A percentile compares a stretch with the other conserved stretches of the same genome.
phyloP scores from a whole-genome alignment of 495 filamentous ascomycete genomes.

The Lindgomyces ingoldianus region DNA sequence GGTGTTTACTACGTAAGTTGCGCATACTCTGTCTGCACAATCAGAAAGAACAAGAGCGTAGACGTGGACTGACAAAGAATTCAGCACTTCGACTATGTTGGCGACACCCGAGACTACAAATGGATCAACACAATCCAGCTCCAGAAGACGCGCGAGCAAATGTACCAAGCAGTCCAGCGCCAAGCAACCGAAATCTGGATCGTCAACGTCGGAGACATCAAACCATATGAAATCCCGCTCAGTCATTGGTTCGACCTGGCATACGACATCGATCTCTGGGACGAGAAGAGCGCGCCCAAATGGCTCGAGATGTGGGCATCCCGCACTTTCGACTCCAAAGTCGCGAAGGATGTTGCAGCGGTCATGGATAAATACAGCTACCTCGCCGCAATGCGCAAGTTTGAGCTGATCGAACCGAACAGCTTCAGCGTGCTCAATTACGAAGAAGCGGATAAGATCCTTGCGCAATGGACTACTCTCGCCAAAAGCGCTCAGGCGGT shows the following conservation, averaged over 20 bases:
- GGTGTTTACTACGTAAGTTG: conserved; percentile 65
- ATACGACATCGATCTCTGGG: conserved; percentile 60
- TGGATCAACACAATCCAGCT: conserved; percentile 74
- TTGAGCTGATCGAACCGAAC: conserved; percentile 64
- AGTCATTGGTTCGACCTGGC: conserved; percentile 67
- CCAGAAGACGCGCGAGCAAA: conserved; percentile 65
- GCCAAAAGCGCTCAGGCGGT: conserved; percentile 55
- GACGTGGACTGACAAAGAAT: not conserved
- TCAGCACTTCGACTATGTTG: conserved; percentile 70
- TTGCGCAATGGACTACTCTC: conserved; percentile 65
- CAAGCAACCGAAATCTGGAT: conserved; percentile 71
- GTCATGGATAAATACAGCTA: conserved; percentile 64
- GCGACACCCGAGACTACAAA: conserved; percentile 64
- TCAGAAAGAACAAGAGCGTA: too few species aligned
- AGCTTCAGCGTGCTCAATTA: conserved; percentile 70
- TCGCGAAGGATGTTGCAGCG: conserved; percentile 54
- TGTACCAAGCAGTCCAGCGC: conserved; percentile 62
- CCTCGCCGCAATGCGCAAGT: conserved; percentile 66
- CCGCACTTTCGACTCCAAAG: conserved; percentile 58
- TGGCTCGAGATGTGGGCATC: conserved; percentile 62
- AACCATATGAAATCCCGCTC: conserved; percentile 68
- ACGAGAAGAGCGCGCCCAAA: conserved; percentile 53
- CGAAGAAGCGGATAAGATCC: conserved; percentile 65
- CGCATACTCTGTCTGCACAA: not conserved
- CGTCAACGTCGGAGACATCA: conserved; percentile 75